These are phyloP conservation scores for Brassica cretica DNA, from an alignment of 345 rosid species.

Conservation along the genomic window DNA sequence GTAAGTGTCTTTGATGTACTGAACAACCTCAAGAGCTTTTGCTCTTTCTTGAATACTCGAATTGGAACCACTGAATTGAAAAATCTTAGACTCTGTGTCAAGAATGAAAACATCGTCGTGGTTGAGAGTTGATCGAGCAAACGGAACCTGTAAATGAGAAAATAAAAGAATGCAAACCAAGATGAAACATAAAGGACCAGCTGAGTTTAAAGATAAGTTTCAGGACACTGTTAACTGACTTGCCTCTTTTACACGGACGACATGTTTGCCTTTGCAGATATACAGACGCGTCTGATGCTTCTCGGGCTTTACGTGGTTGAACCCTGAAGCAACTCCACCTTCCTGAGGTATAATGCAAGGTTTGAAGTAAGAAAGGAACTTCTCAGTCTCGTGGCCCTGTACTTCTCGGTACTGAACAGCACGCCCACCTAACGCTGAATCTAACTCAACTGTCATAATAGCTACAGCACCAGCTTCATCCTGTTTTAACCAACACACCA, in stretches of 20 bases:
- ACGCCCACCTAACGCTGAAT: slow-evolving; percentile 99
- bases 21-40: slow-evolving; percentile 97
- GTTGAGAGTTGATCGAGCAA: slow-evolving; percentile 89
- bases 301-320: slow-evolving; percentile 72
- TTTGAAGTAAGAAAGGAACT: slow-evolving; percentile 90
- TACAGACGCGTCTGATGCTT: slow-evolving; percentile 82
- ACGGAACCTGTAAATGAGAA: slow-evolving; percentile 67
- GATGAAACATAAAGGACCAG: not conserved
- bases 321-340: slow-evolving; percentile 91
- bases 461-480: slow-evolving; percentile 97
- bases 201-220: not conserved
- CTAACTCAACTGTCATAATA: slow-evolving; percentile 88
- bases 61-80: slow-evolving; percentile 94
- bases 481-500: slow-evolving; percentile 46
- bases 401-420: slow-evolving; percentile 98
- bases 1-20: slow-evolving; percentile 89
- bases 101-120: slow-evolving; percentile 95
- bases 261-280: slow-evolving; percentile 93
- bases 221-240: slow-evolving; percentile 35
- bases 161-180: slow-evolving; percentile 11
- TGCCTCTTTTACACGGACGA: slow-evolving; percentile 92
- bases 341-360: slow-evolving; percentile 96
- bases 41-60: slow-evolving; percentile 99
- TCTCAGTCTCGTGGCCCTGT: slow-evolving; percentile 93
- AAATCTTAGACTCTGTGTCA: slow-evolving; percentile 87